These are phyloP conservation scores for Candida dubliniensis DNA, from an alignment of 1,139 yeast genomes.

Conservation along the genomic window DNA sequence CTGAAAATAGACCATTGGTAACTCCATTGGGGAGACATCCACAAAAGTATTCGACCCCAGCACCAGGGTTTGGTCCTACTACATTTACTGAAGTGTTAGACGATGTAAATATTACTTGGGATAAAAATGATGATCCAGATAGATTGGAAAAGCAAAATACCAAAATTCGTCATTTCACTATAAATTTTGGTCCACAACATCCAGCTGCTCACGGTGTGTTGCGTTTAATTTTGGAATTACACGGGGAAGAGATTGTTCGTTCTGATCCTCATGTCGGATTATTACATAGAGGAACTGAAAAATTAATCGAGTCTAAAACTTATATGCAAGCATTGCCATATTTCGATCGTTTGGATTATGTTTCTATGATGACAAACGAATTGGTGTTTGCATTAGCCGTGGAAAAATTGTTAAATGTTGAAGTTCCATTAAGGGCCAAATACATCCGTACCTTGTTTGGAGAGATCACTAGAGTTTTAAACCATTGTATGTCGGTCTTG, in stretches of 20 bases:
- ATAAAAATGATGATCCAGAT: conserved; percentile 46
- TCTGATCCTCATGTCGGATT: conserved; percentile 89
- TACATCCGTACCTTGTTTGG: conserved; percentile 86
- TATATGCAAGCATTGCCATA: conserved; percentile 86
- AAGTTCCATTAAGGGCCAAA: conserved; percentile 81
- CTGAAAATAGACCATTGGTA: conserved; percentile 6
- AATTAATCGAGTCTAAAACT: conserved; percentile 80
- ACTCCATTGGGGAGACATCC: conserved; percentile 13
- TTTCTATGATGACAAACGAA: conserved; percentile 92
- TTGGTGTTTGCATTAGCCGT: conserved; percentile 83
- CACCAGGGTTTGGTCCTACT: conserved; percentile 34
- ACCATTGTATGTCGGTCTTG: conserved; percentile 84
- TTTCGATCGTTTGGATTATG: conserved; percentile 86
- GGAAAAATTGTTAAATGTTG: conserved; percentile 81
- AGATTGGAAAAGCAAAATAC: conserved; percentile 47
- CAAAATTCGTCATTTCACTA: conserved; percentile 82
- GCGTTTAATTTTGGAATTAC: conserved; percentile 80
- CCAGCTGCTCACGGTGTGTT: conserved; percentile 95
- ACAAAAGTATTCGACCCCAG: conserved; percentile 18
- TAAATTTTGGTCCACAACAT: conserved; percentile 92
- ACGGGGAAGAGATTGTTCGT: conserved; percentile 86
- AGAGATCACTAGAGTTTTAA: conserved; percentile 80
- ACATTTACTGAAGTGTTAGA: conserved; percentile 47
- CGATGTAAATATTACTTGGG: conserved; percentile 50
- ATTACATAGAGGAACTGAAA: conserved; percentile 87